phyloP scores from a whole-genome alignment of 2,329 filamentous ascomycete genomes.

The Microascus cirrosus region DNA sequence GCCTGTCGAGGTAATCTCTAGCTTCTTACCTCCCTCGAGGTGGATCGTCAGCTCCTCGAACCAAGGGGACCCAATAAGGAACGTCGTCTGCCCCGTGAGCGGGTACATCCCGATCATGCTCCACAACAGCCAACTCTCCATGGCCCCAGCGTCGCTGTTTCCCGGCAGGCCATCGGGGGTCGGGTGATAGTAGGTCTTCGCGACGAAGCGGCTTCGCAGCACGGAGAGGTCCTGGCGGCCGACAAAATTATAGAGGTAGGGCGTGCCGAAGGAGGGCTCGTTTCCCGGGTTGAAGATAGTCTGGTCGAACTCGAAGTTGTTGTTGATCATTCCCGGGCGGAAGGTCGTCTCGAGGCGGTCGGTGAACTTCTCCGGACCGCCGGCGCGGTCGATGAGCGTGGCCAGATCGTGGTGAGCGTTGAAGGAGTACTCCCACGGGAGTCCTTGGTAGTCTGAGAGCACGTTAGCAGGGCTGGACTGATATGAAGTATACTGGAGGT shows the following conservation, averaged over 20 bases:
- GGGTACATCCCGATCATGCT: conserved; percentile 59
- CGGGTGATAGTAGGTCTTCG: conserved; percentile 46
- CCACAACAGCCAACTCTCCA: conserved; percentile 62
- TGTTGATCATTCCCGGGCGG: conserved; percentile 29
- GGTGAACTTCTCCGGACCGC: conserved; percentile 44
- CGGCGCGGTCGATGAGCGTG: conserved; percentile 38
- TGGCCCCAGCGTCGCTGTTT: conserved; percentile 61
- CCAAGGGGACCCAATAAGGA: conserved; percentile 54
- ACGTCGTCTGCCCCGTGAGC: conserved; percentile 56
- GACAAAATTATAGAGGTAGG: conserved; percentile 60
- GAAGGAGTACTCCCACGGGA: conserved; percentile 56
- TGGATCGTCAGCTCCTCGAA: conserved; percentile 47
- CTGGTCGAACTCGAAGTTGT: conserved; percentile 31
- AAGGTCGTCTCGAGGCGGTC: conserved; percentile 51
- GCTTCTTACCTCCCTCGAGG: conserved; percentile 39
- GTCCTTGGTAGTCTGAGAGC: conserved; percentile 39
- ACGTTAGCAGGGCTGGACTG: background rate
- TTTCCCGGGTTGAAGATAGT: conserved; percentile 59
- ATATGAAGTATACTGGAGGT: background rate
- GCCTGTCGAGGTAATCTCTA: conserved; percentile 42
- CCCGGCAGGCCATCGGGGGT: conserved; percentile 50
- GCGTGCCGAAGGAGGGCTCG: conserved; percentile 55
- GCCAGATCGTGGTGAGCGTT: conserved; percentile 60
- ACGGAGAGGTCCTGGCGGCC: conserved; percentile 52
- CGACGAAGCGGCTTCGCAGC: conserved; percentile 43